Base-by-base conservation (phyloP, 1,284 basidiomycete genomes). In the Rhodotorula sp. region DNA sequence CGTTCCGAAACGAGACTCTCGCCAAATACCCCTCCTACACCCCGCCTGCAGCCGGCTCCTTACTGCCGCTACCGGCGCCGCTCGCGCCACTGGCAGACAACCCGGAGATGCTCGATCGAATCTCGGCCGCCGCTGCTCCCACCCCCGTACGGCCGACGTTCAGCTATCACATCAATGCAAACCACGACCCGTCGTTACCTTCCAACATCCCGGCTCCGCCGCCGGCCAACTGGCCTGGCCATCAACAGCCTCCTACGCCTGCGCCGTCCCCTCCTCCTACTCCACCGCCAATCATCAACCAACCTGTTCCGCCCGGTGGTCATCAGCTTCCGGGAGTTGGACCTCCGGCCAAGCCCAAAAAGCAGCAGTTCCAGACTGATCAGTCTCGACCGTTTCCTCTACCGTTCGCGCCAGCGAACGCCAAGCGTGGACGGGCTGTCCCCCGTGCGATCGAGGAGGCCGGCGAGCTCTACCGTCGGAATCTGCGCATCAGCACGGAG, bases 291-390 rank as follows among this genome's bases (percentile, higher is more conserved):
- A 29, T 44, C 18, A 22, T 56, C 90, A 92, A 2, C 89, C 48
- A 45, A 22, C 26, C 57, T 24, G 14, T 14, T 26, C 42, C 49
- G 14, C 17, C 70, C 45, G 7, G 22, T 26, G 59, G 70, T 2
- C 71, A 73, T 24, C 64, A 70, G 26, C 7, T 86, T 87, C 20
- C 95, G 91, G 4, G 94, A 93, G 2, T 49, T n/a, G 55, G 55
- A 22, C 55, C 55, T 22, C 55, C 55, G 20, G 88, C 89, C 7
- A 96, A 95, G 79, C 93, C 91, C 14, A 98, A 98, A 84, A 98
- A 98, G 81, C 93, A 95, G 79, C 95, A 97, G 79, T 99, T 94
- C 81, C 96, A 99, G 81, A 99, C 96, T 0, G 96, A 99, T 80
- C 96, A 96, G 79, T 88, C 84, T 46, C 86, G 92, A 14, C 96